A percentile compares a stretch with the other conserved stretches of the same genome.
Conservation (phyloP, 2,329 filamentous ascomycete species). For the Sclerotinia borealis region DNA sequence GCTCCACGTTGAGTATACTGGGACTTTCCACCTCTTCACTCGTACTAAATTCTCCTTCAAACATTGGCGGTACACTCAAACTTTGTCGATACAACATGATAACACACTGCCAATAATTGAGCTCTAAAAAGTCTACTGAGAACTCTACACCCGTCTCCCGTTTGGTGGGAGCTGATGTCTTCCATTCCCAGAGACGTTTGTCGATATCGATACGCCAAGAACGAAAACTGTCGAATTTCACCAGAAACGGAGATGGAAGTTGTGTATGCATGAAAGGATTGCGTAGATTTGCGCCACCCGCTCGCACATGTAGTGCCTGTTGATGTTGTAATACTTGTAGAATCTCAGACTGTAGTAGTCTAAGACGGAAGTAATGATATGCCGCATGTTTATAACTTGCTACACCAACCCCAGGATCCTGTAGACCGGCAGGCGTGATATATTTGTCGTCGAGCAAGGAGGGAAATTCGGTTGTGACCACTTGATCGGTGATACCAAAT, state of each 20-base stretch:
- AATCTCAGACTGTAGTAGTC: conserved; percentile 89
- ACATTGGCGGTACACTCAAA: conserved; percentile 74
- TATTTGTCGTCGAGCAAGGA: conserved; percentile 81
- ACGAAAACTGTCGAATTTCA: conserved; percentile 76
- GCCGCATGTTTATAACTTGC: conserved; percentile 87
- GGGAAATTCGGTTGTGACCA: conserved; percentile 92
- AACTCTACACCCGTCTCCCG: conserved; percentile 82
- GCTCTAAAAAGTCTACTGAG: conserved; percentile 79
- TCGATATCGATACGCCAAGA: conserved; percentile 88
- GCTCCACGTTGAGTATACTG: conserved; percentile 56
- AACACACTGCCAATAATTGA: conserved; percentile 97
- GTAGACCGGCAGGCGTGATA: conserved; percentile 74
- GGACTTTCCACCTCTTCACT: conserved; percentile 59
- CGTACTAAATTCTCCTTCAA: conserved; percentile 71
- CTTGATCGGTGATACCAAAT: conserved; percentile 92
- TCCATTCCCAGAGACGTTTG: conserved; percentile 77
- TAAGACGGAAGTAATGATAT: conserved; percentile 85
- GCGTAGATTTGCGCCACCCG: conserved; percentile 53
- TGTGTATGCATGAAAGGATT: conserved; percentile 73
- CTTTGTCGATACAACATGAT: conserved; percentile 95
- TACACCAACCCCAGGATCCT: conserved; percentile 52
- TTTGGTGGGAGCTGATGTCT: conserved; percentile 70
- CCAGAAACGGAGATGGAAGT: conserved; percentile 78
- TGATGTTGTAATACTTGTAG: conserved; percentile 90
- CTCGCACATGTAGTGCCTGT: conserved; percentile 73